Percentiles rank a stretch among this genome's conserved stretches.
Conservation (phyloP, 2,329 filamentous ascomycete genomes). For the Rhynchosporium secalis region DNA sequence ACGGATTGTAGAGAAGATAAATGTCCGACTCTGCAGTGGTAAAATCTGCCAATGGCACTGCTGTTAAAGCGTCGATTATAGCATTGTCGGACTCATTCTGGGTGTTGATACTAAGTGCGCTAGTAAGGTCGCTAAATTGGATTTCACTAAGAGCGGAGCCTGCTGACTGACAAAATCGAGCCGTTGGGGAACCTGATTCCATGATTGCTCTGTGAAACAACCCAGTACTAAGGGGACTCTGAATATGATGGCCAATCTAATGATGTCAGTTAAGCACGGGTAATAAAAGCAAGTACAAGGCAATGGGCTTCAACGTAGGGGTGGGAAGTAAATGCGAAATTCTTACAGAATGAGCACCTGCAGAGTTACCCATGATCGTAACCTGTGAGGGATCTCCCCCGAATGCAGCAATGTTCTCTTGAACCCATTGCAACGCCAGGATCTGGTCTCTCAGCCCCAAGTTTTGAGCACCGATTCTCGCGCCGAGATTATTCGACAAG, state of each 20-base stretch:
- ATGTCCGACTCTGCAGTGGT: neutral
- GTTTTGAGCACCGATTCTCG: constrained; percentile 39
- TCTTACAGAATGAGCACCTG: neutral
- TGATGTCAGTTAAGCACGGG: neutral
- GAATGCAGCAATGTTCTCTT: constrained; percentile 45
- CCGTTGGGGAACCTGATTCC: neutral
- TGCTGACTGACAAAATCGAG: neutral
- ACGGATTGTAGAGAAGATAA: neutral
- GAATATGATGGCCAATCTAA: neutral
- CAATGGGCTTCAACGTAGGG: neutral
- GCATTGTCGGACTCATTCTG: neutral
- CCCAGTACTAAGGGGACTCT: neutral
- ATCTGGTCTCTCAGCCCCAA: constrained; percentile 51
- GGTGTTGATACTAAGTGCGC: neutral
- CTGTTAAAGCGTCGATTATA: neutral
- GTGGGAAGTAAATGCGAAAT: neutral
- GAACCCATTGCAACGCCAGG: constrained; percentile 51
- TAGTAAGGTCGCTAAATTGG: neutral
- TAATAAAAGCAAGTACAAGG: neutral
- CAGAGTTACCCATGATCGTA: constrained; percentile 47
- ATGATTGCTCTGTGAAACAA: neutral
- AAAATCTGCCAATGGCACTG: neutral
- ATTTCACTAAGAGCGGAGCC: neutral
- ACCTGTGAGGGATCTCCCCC: constrained; percentile 48
- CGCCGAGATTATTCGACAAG: constrained; percentile 42